A percentile compares a stretch with the other conserved stretches of the same genome.
Conservation (phyloP, 2,329 filamentous ascomycete genomes). For the Stenocarpella maydis region DNA sequence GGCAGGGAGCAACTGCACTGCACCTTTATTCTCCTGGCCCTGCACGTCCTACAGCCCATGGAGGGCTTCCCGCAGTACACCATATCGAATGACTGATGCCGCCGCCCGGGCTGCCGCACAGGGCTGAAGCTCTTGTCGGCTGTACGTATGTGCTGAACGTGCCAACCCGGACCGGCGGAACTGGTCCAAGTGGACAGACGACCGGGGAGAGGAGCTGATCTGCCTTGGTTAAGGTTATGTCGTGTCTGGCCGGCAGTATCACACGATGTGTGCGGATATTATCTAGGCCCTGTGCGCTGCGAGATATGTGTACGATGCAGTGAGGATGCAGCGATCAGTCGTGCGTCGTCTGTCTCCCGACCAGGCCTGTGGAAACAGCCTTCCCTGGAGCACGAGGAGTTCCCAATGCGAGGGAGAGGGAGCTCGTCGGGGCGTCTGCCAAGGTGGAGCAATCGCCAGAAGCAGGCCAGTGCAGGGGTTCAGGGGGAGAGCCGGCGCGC, state of each 20-base stretch:
- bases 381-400: no score
- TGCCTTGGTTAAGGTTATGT: background rate
- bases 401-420: no score
- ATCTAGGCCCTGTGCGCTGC: background rate
- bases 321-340: background rate
- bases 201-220: background rate
- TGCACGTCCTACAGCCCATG: constrained; percentile 76
- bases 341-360: background rate
- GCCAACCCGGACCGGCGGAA: background rate
- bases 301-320: background rate
- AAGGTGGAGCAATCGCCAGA: constrained; percentile 8
- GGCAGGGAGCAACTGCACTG: constrained; percentile 36
- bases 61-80: constrained; percentile 73
- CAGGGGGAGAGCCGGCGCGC: background rate
- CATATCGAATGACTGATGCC: constrained; percentile 52
- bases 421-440: constrained; percentile 7
- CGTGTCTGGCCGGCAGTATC: constrained; percentile 1
- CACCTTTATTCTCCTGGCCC: constrained; percentile 78
- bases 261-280: background rate
- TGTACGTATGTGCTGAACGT: background rate
- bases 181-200: background rate
- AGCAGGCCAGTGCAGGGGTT: background rate
- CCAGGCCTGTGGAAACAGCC: background rate
- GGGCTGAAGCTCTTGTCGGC: background rate
- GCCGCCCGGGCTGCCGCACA: background rate